Evolutionary conservation across 2,329 filamentous ascomycete species (phyloP).

Genomic region (Penicillium rolfsii): DNA sequence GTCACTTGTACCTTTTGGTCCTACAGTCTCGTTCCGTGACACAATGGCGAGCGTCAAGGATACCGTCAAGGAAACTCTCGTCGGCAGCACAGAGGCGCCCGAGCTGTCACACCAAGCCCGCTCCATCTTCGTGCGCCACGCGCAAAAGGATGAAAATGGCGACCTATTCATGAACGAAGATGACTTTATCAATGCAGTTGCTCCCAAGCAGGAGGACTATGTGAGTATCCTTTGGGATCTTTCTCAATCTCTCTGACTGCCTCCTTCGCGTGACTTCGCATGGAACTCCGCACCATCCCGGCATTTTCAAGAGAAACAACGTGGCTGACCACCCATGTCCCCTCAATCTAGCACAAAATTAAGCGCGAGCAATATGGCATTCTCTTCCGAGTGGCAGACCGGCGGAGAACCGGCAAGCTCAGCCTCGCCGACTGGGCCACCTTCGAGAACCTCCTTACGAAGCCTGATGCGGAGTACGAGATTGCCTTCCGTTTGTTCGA

Average conservation of each 20-base stretch:
- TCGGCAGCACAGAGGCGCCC: conserved; percentile 63
- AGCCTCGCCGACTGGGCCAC: conserved; percentile 84
- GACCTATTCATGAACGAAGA: conserved; percentile 79
- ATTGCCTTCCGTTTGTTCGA: conserved; percentile 98
- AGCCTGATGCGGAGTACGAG: conserved; percentile 97
- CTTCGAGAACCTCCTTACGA: conserved; percentile 90
- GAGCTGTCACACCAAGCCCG: conserved; percentile 75
- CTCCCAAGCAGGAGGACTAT: conserved; percentile 84
- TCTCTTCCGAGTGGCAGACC: conserved; percentile 89
- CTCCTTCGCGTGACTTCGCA: not conserved
- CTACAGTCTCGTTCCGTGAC: conserved; percentile 18
- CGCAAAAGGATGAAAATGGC: conserved; percentile 73
- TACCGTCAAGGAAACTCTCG: conserved; percentile 76
- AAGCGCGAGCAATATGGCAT: conserved; percentile 93
- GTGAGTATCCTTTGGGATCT: conserved; percentile 58
- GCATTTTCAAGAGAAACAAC: not conserved
- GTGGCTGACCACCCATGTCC: conserved; percentile 27
- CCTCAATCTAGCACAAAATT: conserved; percentile 80
- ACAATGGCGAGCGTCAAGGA: conserved; percentile 62
- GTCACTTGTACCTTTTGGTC: conserved; percentile 4
- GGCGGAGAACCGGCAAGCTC: conserved; percentile 71
- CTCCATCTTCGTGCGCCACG: conserved; percentile 74
- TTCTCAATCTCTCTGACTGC: conserved; percentile 26
- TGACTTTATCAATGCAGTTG: conserved; percentile 90
- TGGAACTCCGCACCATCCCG: not conserved